Evolutionary conservation across 192 early-diverging fungal species (phyloP), one percentile per base, ranked within the genome.

Genomic region (Gonapodya prolifera): DNA sequence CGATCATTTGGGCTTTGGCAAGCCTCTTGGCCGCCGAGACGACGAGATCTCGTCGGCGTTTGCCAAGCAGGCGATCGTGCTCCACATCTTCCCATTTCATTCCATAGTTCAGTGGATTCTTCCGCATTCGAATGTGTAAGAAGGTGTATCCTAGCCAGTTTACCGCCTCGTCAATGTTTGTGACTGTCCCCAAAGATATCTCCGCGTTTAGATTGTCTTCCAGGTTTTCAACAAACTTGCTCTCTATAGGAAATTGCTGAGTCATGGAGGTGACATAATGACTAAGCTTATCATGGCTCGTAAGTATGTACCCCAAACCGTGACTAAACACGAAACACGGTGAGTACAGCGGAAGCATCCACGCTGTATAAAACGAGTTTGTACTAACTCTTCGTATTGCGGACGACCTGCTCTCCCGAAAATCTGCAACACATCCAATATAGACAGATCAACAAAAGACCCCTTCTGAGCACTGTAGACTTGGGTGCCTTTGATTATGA

Each of bases 341-440:
- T 69, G 61, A 16, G 13, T 16, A 69, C n/a, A 69, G 13, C n/a
- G 61, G n/a, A 69, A 69, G n/a, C 61, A 69, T 16, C n/a, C 13
- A 69, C 13, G 61, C n/a, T 69, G n/a, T 13, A 69, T 16, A 69
- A 69, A 69, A 69, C 13, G 61, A 69, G n/a, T 16, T 16, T 16
- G 29, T 16, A 61, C 45, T 61, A 8, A 61, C 45, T 90, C 87
- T 83, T 99, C 97, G 81, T 94, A 96, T 83, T 92, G 86, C 31
- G 94, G 94, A 74, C 94, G 91, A 79, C 98, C 98, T 34, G 98
- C 98, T 82, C 98, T 92, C 78, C 96, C 98, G 82, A 99, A 98
- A 77, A 99, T 99, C 85, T 99, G 98, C 78, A 98, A 85, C n/a
- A 99, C 98, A 82, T 99, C 98, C 71, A 98, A 83, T 80, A 98